phyloP scores from a whole-genome alignment of 257 asterid genomes.

The Asclepias syriaca region DNA sequence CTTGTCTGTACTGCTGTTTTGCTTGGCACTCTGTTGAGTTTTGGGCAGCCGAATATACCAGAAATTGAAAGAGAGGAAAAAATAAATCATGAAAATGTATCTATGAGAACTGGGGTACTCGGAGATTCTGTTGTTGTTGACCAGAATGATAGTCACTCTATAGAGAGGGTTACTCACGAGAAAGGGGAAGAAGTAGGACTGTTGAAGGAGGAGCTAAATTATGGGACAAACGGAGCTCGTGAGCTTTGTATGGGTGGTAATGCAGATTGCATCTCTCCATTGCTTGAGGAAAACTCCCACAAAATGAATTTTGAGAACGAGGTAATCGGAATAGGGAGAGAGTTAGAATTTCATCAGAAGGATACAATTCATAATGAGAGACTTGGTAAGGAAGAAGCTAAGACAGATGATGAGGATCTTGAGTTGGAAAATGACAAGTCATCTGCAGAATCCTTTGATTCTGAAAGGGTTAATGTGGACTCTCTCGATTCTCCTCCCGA shows the following conservation, averaged over 20 bases:
- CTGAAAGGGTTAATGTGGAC: slow-evolving; percentile 69
- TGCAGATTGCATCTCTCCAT: slow-evolving; percentile 33
- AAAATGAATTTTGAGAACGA: slow-evolving; percentile 31
- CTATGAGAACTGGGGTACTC: slow-evolving; percentile 33
- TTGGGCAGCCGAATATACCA: slow-evolving; percentile 73
- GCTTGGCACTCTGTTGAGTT: slow-evolving; percentile 83
- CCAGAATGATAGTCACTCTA: slow-evolving; percentile 40
- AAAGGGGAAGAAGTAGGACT: slow-evolving; percentile 22
- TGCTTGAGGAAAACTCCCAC: slow-evolving; percentile 33
- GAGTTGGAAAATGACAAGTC: slow-evolving; percentile 57
- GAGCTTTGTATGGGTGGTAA: slow-evolving; percentile 26
- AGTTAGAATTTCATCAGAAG: slow-evolving; percentile 8
- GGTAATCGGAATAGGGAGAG: slow-evolving; percentile 19
- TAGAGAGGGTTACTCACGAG: slow-evolving; percentile 39
- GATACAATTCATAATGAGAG: slow-evolving; percentile 31
- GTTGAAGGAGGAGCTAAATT: slow-evolving; percentile 16
- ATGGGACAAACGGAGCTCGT: slow-evolving; percentile 12
- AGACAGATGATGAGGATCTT: slow-evolving; percentile 28
- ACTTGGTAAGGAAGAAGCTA: slow-evolving; percentile 22
- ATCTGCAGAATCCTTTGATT: slow-evolving; percentile 59
- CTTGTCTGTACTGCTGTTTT: slow-evolving; percentile 82
- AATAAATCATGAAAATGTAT: slow-evolving; percentile 31
- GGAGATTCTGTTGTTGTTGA: slow-evolving; percentile 36
- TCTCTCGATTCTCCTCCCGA: slow-evolving; percentile 38
- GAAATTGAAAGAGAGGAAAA: slow-evolving; percentile 64